phyloP scores from a whole-genome alignment of 352 stramenopile genomes.

The Phytophthora fragariae region DNA sequence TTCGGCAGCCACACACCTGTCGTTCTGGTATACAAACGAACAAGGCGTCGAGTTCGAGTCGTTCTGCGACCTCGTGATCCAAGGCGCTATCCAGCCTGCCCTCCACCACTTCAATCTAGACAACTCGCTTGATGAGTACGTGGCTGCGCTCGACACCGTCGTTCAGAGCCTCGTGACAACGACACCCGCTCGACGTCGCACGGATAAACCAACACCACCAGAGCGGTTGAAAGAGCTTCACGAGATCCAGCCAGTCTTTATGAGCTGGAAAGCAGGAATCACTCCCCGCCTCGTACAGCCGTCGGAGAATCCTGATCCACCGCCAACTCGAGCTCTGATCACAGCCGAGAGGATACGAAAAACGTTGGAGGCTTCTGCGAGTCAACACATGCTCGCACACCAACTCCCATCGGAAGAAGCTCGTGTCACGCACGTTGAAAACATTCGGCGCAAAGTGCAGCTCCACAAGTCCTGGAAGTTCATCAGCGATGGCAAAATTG shows the following conservation, averaged over 20 bases:
- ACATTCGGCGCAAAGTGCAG: constrained; percentile 62
- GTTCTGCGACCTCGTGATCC: constrained; percentile 59
- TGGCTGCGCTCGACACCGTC: constrained; percentile 53
- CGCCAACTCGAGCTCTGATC: constrained; percentile 7
- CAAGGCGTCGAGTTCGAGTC: constrained; percentile 51
- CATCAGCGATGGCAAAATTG: constrained; percentile 16
- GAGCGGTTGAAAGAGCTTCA: constrained; percentile 46
- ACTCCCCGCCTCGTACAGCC: constrained; percentile 16
- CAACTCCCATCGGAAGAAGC: constrained; percentile 44
- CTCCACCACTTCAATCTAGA: constrained; percentile 64
- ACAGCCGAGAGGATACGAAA: constrained; percentile 25
- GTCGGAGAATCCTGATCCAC: constrained; percentile 1
- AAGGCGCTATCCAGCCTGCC: constrained; percentile 55
- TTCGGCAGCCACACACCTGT: constrained; percentile 22
- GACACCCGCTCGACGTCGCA: neutral
- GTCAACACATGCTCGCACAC: constrained; percentile 33
- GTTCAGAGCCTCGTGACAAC: constrained; percentile 47
- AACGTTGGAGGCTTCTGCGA: constrained; percentile 27
- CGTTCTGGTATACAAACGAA: constrained; percentile 35
- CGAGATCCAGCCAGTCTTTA: constrained; percentile 56
- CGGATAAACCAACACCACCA: neutral
- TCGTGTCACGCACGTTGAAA: constrained; percentile 46
- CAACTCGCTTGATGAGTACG: constrained; percentile 47
- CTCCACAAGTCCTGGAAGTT: constrained; percentile 71
- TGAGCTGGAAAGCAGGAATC: constrained; percentile 51